phyloP scores from a whole-genome alignment of 2,329 filamentous ascomycete genomes.

The Ceratocystis harringtonii region DNA sequence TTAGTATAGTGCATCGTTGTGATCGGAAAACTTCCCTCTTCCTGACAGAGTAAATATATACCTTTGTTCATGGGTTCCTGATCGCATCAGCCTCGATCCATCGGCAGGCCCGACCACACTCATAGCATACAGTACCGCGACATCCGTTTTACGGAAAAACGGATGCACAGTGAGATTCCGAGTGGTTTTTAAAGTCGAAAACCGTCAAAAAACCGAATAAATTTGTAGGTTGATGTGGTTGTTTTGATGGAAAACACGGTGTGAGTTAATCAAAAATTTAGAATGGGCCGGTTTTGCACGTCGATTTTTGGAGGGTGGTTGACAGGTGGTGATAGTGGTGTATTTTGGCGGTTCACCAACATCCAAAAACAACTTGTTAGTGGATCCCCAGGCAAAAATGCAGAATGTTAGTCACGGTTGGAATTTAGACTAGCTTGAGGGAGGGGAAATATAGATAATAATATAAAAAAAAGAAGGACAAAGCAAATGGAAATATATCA shows the following conservation, averaged over 20 bases:
- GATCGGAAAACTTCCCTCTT: slow-evolving; percentile 37
- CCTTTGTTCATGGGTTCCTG: slow-evolving; percentile 48
- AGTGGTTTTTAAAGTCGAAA: slow-evolving; percentile 15
- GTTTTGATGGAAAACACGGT: slow-evolving; percentile 16
- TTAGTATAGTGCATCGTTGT: slow-evolving; percentile 30
- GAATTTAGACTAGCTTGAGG: slow-evolving; percentile 10
- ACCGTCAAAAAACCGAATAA: slow-evolving; percentile 11
- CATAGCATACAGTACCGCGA: slow-evolving; percentile 54
- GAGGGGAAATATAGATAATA: neutral
- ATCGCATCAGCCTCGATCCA: slow-evolving; percentile 50
- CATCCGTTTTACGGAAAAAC: slow-evolving; percentile 54
- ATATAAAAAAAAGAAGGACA: slow-evolving; percentile 2
- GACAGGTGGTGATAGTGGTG: slow-evolving; percentile 11
- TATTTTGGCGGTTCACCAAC: slow-evolving; percentile 13
- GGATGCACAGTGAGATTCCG: slow-evolving; percentile 28
- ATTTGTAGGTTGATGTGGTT: slow-evolving; percentile 1
- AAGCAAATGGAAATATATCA: neutral
- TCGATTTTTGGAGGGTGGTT: slow-evolving; percentile 11
- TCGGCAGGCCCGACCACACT: slow-evolving; percentile 54
- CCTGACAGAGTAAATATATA: slow-evolving; percentile 31
- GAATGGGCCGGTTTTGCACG: slow-evolving; percentile 1
- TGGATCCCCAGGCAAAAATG: slow-evolving; percentile 4
- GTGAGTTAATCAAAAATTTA: slow-evolving; percentile 14
- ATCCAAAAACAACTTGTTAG: slow-evolving; percentile 13
- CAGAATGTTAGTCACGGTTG: slow-evolving; percentile 9